Evolutionary conservation across 2,329 filamentous ascomycete genomes (phyloP), one percentile per base, ranked within the genome.

Genomic region (Raffaelea arxii): DNA sequence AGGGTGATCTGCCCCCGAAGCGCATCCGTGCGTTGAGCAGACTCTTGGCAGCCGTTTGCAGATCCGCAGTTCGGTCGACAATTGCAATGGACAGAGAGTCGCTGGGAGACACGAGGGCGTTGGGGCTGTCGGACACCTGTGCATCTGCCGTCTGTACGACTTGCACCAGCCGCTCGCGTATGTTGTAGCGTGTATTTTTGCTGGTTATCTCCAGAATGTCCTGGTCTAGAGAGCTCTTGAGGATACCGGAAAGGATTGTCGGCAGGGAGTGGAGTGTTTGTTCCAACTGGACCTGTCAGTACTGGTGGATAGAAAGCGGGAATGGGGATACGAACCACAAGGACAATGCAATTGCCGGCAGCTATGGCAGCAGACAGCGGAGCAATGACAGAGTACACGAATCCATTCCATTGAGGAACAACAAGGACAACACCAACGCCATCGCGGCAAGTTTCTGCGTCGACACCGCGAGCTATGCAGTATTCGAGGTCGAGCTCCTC

Each of bases 41-140:
- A 2, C 68, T 65, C 46, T 67, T 61, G 1, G 79, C 79, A 0
- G 80, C 77, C 3, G 60, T 54, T 6, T 66, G 56, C 2, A 82
- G 50, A 51, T 81, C 65, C 11, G 75, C 76, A 3, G 73, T 76
- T 19, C 80, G 68, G 55, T 84, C 79, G 1, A 84, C 77, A 1
- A 84, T 56, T 1, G 77, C 78, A 4, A 82, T 59, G 2, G 65
- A 64, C 12, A 64, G 63, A 9, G 53, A 30, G 2, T 37, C 37
- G 22, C 40, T 21, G 3, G 48, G 49, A 4, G 55, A 60, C 14
- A 51, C 21, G 24, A 59, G 44, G 6, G 48, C 48, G 19, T 23
- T 25, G 1, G 30, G 12, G 10, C 18, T 7, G 18, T 48, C 14
- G 14, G 24, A 1, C 30, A 19, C 10, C 43, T 10, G 5, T 3